Evolutionary conservation across 768 basidiomycete genomes (phyloP).

Genomic region (Guyanaporus albipodus): DNA sequence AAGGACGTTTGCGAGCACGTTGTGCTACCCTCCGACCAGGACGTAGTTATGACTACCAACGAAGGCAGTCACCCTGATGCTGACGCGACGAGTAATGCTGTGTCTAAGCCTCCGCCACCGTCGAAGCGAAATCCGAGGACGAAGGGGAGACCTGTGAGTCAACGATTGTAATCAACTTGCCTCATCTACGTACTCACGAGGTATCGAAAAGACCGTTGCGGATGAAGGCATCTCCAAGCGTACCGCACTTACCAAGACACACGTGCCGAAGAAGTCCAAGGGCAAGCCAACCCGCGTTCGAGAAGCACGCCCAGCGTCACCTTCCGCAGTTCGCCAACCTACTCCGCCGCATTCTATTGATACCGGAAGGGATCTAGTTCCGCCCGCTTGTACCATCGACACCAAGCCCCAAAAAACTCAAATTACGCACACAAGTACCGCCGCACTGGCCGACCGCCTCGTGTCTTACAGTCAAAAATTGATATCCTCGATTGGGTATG

Average conservation of each 20-base stretch:
- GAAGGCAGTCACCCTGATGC: conserved; percentile 1
- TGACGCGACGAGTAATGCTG: background rate
- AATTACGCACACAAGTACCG: conserved; percentile 17
- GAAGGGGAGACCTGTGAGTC: conserved; percentile 22
- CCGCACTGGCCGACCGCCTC: conserved; percentile 45
- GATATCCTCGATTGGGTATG: conserved; percentile 43
- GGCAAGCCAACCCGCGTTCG: conserved; percentile 10
- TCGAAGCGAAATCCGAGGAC: conserved; percentile 29
- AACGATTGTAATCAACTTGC: background rate
- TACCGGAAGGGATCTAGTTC: conserved; percentile 13
- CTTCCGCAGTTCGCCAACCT: conserved; percentile 8
- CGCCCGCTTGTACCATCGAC: conserved; percentile 21
- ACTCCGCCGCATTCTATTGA: conserved; percentile 13
- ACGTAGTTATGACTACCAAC: background rate
- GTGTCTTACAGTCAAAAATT: conserved; percentile 47
- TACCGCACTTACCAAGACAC: conserved; percentile 9
- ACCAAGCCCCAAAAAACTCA: conserved; percentile 19
- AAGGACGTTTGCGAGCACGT: background rate
- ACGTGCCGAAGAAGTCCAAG: conserved; percentile 19
- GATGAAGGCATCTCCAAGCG: conserved; percentile 19
- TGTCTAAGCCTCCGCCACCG: conserved; percentile 4
- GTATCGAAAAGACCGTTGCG: conserved; percentile 15
- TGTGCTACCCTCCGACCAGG: background rate
- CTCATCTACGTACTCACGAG: conserved; percentile 16
- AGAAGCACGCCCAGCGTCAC: conserved; percentile 8